Base-by-base conservation (phyloP, 2,329 filamentous ascomycete genomes). In the Penicillium sp. region DNA sequence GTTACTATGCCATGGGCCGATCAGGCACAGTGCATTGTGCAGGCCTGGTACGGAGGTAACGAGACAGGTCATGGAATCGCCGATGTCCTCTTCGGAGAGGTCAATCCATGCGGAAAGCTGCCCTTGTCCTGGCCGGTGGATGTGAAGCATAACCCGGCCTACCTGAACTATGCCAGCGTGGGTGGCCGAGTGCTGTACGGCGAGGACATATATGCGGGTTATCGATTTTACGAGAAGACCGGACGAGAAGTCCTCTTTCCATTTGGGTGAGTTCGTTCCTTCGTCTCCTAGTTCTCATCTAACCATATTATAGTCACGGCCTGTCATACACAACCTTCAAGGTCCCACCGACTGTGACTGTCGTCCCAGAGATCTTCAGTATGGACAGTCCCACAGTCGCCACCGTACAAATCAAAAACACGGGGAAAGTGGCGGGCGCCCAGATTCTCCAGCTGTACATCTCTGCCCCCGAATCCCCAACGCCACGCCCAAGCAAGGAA, bases 41-140 rank as follows among this genome's bases (percentile, higher is more conserved):
- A 93, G 71, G 90, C 90, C 2, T 94, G 91, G 90, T 93, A 92
- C 69, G 89, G 90, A 61, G 91, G 91, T 15, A 91, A 94, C 69
- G 91, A 94, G 79, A 90, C 89, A 0, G 91, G 91, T 6, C 91
- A 93, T 72, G 88, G 87, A n/a, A 89, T 94, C 66, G 90, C 89
- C 0, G 90, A 93, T 68, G 83, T 93, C 3, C 79, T 93, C 1
- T 90, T 91, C 61, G 91, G 90, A 44, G 84, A 88, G 58, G 83
- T 85, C 38, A 92, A 89, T 70, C 91, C 91, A 0, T 88, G 85
- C 49, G 91, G 88, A 17, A 92, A 92, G 74, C 81, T 93, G 3
- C 88, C 90, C 0, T 82, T 92, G 26, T 89, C 85, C 2, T 93
- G 92, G 78, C 91, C 91, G 0, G 81, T 79, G 58, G 80, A 82